Evolutionary conservation across 2,329 filamentous ascomycete genomes (phyloP), one percentile per base, ranked within the genome.

Genomic region (Ophiocordyceps camponoti-floridani): DNA sequence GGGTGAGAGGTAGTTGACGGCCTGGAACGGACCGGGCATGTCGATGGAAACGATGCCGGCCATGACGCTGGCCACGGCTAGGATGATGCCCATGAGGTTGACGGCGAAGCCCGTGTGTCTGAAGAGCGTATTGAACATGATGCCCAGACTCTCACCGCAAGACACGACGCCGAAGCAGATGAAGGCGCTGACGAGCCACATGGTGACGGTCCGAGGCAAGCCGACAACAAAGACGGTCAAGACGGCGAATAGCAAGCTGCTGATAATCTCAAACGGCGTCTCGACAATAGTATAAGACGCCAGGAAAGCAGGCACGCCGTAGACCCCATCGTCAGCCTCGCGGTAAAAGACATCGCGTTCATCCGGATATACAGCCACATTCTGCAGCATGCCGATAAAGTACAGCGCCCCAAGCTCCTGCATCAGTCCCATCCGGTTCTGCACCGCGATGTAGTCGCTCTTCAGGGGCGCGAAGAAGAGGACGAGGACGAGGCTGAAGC

Each of bases 341-440:
- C 79, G 73, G 54, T 86, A 84, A 57, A 86, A 87, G 0, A 86
- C 81, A 46, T 84, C 80, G 4, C 80, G 70, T 54, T 86, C 82
- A 38, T 65, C 65, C 0, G 82, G 82, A 54, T 86, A 86, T 8
- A 84, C 69, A 3, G 81, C 79, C 4, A 86, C 78, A 53, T 86
- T 86, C 57, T 87, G 81, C 12, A 87, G 68, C 81, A 87, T 85
- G 27, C 82, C 82, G 2, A 84, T 74, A 51, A 83, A 83, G 58
- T 83, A 82, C 33, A 84, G 73, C 0, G 81, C 77, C 1, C 77
- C 73, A 28, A 86, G 69, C 54, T 87, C 75, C 50, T 86, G 78
- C 1, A 86, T 64, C 51, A 85, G 82, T 0, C 83, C 83, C 52
- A 87, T 71, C 1, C 82, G 73, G 43, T 78, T 84, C 57, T 87